phyloP scores from a whole-genome alignment of 2,329 filamentous ascomycete species.

The Colletotrichum acutatum region DNA sequence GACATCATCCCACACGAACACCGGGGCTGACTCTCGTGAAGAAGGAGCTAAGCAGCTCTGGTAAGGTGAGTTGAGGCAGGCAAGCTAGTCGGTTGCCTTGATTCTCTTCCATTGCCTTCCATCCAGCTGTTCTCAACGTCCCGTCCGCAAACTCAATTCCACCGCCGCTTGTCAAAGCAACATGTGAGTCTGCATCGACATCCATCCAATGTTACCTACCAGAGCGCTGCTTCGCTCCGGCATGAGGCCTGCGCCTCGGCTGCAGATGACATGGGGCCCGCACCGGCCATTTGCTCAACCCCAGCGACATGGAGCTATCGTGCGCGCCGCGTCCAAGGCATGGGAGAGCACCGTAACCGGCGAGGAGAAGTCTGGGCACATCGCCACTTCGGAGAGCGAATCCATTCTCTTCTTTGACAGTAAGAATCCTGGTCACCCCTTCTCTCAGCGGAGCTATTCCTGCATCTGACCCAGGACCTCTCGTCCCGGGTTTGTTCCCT shows the following conservation, averaged over 20 bases:
- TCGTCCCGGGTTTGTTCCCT: background rate
- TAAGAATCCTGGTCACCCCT: slow-evolving; percentile 51
- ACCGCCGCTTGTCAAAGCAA: background rate
- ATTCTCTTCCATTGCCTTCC: background rate
- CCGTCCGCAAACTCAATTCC: background rate
- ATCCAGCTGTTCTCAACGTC: background rate
- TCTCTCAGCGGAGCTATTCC: background rate
- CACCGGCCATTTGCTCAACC: slow-evolving; percentile 5
- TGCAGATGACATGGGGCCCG: slow-evolving; percentile 9
- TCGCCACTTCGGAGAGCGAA: slow-evolving; percentile 79
- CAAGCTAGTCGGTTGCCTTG: background rate
- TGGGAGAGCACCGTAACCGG: slow-evolving; percentile 61
- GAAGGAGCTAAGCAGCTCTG: slow-evolving; percentile 8
- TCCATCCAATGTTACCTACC: slow-evolving; percentile 16
- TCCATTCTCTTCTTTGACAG: slow-evolving; percentile 91
- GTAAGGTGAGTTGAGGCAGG: slow-evolving; percentile 9
- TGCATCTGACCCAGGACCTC: background rate
- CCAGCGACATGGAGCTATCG: slow-evolving; percentile 8
- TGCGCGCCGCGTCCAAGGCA: slow-evolving; percentile 37
- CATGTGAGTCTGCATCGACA: slow-evolving; percentile 11
- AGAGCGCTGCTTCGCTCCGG: slow-evolving; percentile 27
- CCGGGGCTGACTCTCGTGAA: background rate
- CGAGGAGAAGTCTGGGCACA: slow-evolving; percentile 81
- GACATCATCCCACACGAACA: slow-evolving; percentile 30
- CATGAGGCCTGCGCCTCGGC: slow-evolving; percentile 3